Base-by-base conservation (phyloP, 2,329 filamentous ascomycete species). In the Arthrinium phaeospermum region DNA sequence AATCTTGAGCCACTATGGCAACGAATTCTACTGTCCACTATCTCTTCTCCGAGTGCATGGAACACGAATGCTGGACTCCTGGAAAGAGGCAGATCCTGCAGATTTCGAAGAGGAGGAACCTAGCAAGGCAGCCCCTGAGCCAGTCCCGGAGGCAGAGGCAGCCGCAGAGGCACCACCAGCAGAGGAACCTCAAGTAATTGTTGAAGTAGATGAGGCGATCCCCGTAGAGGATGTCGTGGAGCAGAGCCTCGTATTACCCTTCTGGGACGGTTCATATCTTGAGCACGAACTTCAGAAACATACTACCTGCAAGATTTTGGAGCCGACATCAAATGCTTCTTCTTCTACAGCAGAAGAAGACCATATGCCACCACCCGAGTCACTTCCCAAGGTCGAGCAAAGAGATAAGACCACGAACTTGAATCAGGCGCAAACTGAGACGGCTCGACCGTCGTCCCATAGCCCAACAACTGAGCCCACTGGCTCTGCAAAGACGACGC, bases 1-100 rank as follows among this genome's bases (percentile, higher is more conserved):
- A 80, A 96, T 98, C 75, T 81, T 98, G 68, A 94, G 91, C 5
- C 96, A 99, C 80, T 99, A 96, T 81, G 96, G 96, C 12, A 97
- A 95, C 77, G 96, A 99, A 80, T 99, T 94, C 81, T 99, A 98
- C 81, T 99, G 96, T 79, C 96, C 96, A 0, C 86, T 99, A 22
- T 98, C 96, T 73, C 84, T 99, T 24, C 86, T 99, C 70, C 91
- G 96, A 71, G 93, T 99, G 6, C 96, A 99, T 82, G 96, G 96
- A 8, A 98, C 96, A 0, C 96, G 98, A 86, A 93, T 99, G 91
- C 90, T 98, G 77, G 95, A 99, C 80, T 95, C 96, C 72, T 94
- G 93, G 85, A 94, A 96, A 79, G 93, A 97, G 71, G 92, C 93
- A 72, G 94, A 97, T 75, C 85, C 87, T 53, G 85, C 46, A 41